Conservation (phyloP, 108 stramenopile species). For the Bacterosira constricta region DNA sequence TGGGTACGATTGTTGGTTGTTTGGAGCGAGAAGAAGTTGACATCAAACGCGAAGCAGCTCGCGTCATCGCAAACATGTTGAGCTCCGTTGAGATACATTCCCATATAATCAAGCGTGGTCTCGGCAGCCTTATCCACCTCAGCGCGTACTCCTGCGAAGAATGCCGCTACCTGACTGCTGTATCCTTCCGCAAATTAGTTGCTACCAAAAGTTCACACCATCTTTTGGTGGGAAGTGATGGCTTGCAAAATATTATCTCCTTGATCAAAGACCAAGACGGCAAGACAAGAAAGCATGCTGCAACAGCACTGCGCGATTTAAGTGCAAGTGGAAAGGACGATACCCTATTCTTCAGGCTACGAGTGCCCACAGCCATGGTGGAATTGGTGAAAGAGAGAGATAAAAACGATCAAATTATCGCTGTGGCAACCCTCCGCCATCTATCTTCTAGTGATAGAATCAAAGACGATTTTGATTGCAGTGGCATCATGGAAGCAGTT, state of each 20-base stretch:
- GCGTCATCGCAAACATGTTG: slow-evolving; percentile 74
- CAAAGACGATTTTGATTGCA: slow-evolving; percentile 57
- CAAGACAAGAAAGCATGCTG: slow-evolving; percentile 73
- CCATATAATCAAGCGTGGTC: slow-evolving; percentile 58
- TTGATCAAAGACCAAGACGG: slow-evolving; percentile 58
- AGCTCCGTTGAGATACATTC: slow-evolving; percentile 64
- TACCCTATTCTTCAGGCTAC: slow-evolving; percentile 62
- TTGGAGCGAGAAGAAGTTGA: slow-evolving; percentile 56
- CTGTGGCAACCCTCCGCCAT: slow-evolving; percentile 72
- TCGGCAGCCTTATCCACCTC: slow-evolving; percentile 62
- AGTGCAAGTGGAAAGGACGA: slow-evolving; percentile 69
- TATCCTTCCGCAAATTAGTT: slow-evolving; percentile 75
- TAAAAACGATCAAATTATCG: slow-evolving; percentile 66
- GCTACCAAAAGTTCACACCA: slow-evolving; percentile 59
- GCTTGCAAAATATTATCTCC: slow-evolving; percentile 57
- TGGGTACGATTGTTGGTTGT: slow-evolving; percentile 45
- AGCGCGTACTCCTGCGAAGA: slow-evolving; percentile 60
- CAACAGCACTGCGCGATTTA: slow-evolving; percentile 72
- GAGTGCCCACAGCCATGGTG: slow-evolving; percentile 62
- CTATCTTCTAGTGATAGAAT: slow-evolving; percentile 60
- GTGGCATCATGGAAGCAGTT: slow-evolving; percentile 53
- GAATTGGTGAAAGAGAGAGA: slow-evolving; percentile 52
- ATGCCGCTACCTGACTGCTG: slow-evolving; percentile 75
- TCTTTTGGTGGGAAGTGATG: slow-evolving; percentile 52
- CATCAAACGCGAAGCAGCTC: slow-evolving; percentile 81